Evolutionary conservation across 2,329 filamentous ascomycete species (phyloP).

Genomic region (Trichoderma citrinoviride): DNA sequence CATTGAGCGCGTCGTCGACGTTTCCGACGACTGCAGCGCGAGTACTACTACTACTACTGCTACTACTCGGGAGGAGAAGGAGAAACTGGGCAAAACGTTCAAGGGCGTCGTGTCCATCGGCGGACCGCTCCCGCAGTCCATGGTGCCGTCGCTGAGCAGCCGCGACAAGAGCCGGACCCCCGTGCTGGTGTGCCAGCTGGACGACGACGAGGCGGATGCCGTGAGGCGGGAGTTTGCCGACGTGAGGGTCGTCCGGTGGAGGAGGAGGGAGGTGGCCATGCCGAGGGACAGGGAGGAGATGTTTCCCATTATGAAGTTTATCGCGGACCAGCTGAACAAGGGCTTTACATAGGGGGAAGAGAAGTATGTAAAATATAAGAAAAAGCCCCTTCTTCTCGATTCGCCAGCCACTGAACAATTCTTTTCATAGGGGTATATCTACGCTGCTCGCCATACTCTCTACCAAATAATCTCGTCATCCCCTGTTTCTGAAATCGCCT

Average conservation of each 20-base stretch:
- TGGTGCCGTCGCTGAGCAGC: slow-evolving; percentile 45
- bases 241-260: slow-evolving; percentile 68
- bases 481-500: slow-evolving; percentile 30
- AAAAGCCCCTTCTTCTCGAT: background rate
- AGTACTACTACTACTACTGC: too few species aligned
- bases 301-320: slow-evolving; percentile 83
- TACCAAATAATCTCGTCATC: slow-evolving; percentile 12
- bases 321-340: slow-evolving; percentile 59
- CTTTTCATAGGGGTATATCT: slow-evolving; percentile 28
- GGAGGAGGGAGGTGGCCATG: slow-evolving; percentile 73
- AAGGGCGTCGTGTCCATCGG: slow-evolving; percentile 64
- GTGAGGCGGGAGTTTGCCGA: slow-evolving; percentile 65
- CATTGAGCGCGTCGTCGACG: slow-evolving; percentile 36
- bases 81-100: slow-evolving; percentile 32
- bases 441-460: slow-evolving; percentile 30
- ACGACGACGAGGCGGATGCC: slow-evolving; percentile 60
- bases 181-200: slow-evolving; percentile 59
- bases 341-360: background rate
- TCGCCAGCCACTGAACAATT: background rate
- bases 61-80: slow-evolving; percentile 24
- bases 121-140: slow-evolving; percentile 54
- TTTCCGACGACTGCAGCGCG: too few species aligned
- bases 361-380: background rate
- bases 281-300: slow-evolving; percentile 81
- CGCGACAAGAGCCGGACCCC: slow-evolving; percentile 60